phyloP scores from a whole-genome alignment of 1,284 basidiomycete species.

The Ustilago xerochloae region DNA sequence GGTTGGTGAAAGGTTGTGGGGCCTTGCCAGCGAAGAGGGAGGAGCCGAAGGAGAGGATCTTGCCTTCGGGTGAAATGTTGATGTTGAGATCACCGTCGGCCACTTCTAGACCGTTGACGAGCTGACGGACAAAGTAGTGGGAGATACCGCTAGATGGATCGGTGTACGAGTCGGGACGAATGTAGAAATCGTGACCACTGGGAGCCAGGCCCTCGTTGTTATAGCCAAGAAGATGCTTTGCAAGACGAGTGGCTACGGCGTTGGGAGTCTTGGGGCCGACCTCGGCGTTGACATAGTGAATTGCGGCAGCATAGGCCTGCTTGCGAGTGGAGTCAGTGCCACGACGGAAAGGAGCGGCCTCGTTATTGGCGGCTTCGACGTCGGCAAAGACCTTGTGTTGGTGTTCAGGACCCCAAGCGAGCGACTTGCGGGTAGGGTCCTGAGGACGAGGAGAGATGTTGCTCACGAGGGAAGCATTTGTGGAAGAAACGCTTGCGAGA shows the following conservation, averaged over 20 bases:
- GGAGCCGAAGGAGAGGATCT: constrained; percentile 55
- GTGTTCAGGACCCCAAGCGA: constrained; percentile 54
- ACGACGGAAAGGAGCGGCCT: constrained; percentile 17
- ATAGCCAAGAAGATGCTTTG: constrained; percentile 45
- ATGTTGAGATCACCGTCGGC: constrained; percentile 58
- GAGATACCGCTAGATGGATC: constrained; percentile 52
- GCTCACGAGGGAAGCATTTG: constrained; percentile 23
- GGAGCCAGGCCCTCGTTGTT: constrained; percentile 30
- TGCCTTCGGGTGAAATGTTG: constrained; percentile 48
- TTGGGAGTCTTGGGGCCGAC: constrained; percentile 40
- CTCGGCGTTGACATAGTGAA: constrained; percentile 47
- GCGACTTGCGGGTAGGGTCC: constrained; percentile 53
- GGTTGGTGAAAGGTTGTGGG: constrained; percentile 51
- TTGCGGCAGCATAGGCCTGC: constrained; percentile 41
- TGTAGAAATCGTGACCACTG: constrained; percentile 50
- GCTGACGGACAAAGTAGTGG: constrained; percentile 56
- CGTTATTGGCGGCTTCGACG: constrained; percentile 22
- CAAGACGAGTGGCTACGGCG: constrained; percentile 43
- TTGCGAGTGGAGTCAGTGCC: constrained; percentile 27
- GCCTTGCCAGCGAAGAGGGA: constrained; percentile 52
- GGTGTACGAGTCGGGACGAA: constrained; percentile 58
- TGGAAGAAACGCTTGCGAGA: constrained; percentile 10
- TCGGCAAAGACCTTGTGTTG: constrained; percentile 47
- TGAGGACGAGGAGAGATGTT: constrained; percentile 19
- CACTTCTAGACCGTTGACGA: constrained; percentile 55